Percentiles rank a stretch among this genome's conserved stretches.
Evolutionary conservation across 2,329 filamentous ascomycete genomes (phyloP).

Genomic region (Paecilomyces dactylethromorphus): DNA sequence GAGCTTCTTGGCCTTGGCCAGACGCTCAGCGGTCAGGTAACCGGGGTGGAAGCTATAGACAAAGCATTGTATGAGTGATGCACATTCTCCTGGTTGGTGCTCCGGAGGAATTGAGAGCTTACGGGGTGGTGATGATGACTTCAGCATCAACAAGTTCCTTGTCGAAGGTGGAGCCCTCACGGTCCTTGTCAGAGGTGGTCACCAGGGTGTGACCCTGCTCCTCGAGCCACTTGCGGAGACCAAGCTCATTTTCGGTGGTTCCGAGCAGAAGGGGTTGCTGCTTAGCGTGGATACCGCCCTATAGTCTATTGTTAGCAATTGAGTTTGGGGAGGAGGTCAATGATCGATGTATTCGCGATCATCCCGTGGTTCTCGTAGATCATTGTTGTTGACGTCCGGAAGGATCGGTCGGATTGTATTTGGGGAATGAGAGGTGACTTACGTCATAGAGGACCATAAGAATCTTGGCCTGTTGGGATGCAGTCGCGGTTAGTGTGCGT

Average conservation of each 20-base stretch:
- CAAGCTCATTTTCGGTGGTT: conserved; percentile 97
- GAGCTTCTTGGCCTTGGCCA: conserved; percentile 97
- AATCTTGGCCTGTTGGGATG: conserved; percentile 83
- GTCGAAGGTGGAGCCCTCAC: conserved; percentile 87
- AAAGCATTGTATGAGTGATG: not conserved
- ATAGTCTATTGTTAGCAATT: conserved; percentile 15
- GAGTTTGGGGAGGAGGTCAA: conserved; percentile 1
- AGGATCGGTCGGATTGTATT: not conserved
- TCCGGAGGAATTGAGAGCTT: conserved; percentile 19
- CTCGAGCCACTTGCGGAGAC: conserved; percentile 95
- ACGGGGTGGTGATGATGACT: conserved; percentile 99
- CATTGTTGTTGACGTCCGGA: not conserved
- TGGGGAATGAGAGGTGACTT: conserved; percentile 29
- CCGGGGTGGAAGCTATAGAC: conserved; percentile 82
- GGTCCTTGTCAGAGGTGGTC: conserved; percentile 97
- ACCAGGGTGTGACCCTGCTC: conserved; percentile 92
- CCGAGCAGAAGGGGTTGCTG: conserved; percentile 84
- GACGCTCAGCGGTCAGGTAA: conserved; percentile 92
- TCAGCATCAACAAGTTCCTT: conserved; percentile 94
- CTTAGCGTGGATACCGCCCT: conserved; percentile 77
- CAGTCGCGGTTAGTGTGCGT: conserved; percentile 59
- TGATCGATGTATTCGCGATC: not conserved
- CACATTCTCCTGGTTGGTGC: no score
- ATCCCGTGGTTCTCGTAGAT: not conserved
- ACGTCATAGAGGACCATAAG: conserved; percentile 90